Evolutionary conservation across 495 filamentous ascomycete genomes (phyloP), one percentile per base, ranked within the genome.

Genomic region (Echria macrotheca): DNA sequence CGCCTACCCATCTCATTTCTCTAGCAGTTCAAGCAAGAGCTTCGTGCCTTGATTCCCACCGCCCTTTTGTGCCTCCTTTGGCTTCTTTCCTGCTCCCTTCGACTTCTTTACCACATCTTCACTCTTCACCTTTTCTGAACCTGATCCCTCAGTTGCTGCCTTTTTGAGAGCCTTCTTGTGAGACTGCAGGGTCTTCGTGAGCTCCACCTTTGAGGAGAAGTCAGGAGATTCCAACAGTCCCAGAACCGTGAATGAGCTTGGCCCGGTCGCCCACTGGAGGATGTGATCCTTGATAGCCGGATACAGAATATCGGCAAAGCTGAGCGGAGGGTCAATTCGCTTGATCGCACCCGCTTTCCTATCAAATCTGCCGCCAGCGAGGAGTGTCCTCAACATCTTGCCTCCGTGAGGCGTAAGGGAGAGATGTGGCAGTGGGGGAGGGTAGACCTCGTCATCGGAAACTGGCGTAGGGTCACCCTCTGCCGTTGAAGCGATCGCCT

Each of bases 371-470:
- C 94, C 93, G 17, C 93, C 91, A 25, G 85, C 79, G 21, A 96
- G 86, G 1, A 99, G 76, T 0, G 83, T 83, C 68, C 95, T 96
- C 52, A 95, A 77, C 82, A 96, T 85, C 41, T 86, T 81, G n/a
- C 88, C 87, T 2, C 82, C 84, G 47, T 79, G 76, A 2, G 88
- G 70, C 0, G 76, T 75, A 44, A 71, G 67, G 19, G 75, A 77
- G 38, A 83, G 70, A 58, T 87, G 83, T 1, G 64, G 61, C 3
- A 50, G 54, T 0, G 63, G 52, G n/a, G 52, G 43, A 33, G 47
- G 58, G 5, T 78, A 75, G 36, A 69, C 61, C 12, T 66, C 61
- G 32, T 61, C 66, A 7, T 70, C 60, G 31, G 56, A 50, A 0
- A 41, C 49, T 18, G 59, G 63, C 21, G 75, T 76, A 15, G 84